Base-by-base conservation (phyloP, 1,284 basidiomycete genomes). In the Ceratobasidium sp. region DNA sequence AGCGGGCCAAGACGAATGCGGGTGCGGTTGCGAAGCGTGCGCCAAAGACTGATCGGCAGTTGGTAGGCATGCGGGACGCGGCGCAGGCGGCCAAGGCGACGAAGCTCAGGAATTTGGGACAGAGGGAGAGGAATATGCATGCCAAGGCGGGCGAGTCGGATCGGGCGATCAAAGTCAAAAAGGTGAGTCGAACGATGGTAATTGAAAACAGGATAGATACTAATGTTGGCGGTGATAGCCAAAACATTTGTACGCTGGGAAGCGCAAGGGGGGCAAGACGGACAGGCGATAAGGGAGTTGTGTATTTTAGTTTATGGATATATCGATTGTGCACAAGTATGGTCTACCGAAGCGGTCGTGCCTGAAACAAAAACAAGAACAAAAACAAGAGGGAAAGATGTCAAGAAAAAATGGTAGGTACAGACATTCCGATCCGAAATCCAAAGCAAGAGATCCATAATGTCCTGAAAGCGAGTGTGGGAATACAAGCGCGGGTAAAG, bases 131-230 rank as follows among this genome's bases (percentile, higher is more conserved):
- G 75, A 96, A 96, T 81, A 89, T 90, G 85, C 85, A 91, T 52
- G 96, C 95, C 30, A 94, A 91, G 80, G 95, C 95, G 52, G 93
- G 93, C 76, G 96, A 98, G 85, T 86, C 88, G 72, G 96, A 98
- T 84, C 89, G 94, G 75, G 85, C 86, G 16, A 94, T 94, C 83
- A 87, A 84, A 79, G 85, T 84, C 76, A 93, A 93, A 86, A 93
- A 91, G 91, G 92, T 93, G 61, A 11, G 85, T 81, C 7, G 8
- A 11, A 8, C 43, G 43, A n/a, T n/a, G n/a, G n/a, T n/a, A n/a
- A n/a, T n/a, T n/a, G n/a, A n/a, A 81, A 75, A 83, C 83, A 32
- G 82, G 82, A 30, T 72, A 74, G 81, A 75, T 47, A 26, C 46
- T 72, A 50, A 30, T 43, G n/a, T n/a, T n/a, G 59, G 41, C 66